Evolutionary conservation across 495 filamentous ascomycete species (phyloP), one percentile per base, ranked within the genome.

Genomic region (Jackrogersella multiformis): DNA sequence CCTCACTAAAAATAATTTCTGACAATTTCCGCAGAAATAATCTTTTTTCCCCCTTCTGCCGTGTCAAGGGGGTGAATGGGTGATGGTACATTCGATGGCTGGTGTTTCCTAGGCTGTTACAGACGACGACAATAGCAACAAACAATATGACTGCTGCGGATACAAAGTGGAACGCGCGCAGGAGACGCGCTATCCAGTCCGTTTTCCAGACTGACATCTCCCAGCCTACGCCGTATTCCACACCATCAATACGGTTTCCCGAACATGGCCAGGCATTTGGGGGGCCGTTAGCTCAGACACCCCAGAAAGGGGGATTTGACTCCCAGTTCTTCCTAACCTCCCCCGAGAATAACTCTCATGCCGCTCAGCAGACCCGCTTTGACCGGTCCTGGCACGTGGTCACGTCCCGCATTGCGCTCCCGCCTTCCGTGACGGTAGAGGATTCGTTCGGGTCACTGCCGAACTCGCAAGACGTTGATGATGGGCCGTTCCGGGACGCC

Each of bases 311-410:
- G 56, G 51, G 21, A 3, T 30, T 34, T 15, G 34, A 41, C 4
- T 38, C 66, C 34, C 66, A 66, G 44, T 35, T 64, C 23, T 67
- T 55, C 24, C 54, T 44, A 30, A 36, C 57, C 15, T 55, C 64
- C 15, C 74, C 72, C 2, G 72, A 66, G 28, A 65, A 70, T 23
- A 66, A 66, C 21, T 60, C 62, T 4, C 72, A 74, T 9, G 71
- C 63, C 18, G 68, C 75, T 38, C 86, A 92, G 59, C 87, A 89
- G 71, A 78, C 81, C 54, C 76, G 76, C 55, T 92, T 87, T 84
- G 85, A 90, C 65, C 82, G 85, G 54, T 86, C 90, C 35, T 92
- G 91, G 89, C 85, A 86, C 71, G 76, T 81, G 1, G 89, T 89
- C 44, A 92, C 88, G 9, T 77, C 80, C 35, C 86, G 84, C 45